Evolutionary conservation across 2,329 filamentous ascomycete species (phyloP), one percentile per base, ranked within the genome.

Genomic region (Colletotrichum sp.): DNA sequence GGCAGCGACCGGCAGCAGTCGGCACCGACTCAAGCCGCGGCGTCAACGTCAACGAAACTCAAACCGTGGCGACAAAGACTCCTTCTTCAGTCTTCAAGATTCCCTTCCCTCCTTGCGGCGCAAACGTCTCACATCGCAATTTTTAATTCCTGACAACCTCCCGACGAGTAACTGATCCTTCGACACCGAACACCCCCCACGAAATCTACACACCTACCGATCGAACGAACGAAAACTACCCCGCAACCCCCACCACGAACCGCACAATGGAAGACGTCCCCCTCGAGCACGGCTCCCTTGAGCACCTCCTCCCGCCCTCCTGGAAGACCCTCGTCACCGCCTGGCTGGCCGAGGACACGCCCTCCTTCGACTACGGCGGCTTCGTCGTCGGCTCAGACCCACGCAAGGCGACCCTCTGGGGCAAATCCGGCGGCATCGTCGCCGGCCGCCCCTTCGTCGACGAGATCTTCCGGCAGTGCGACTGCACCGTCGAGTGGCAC

Each of bases 271-370:
- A 75, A 67, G 71, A 76, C 71, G 71, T 76, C 36, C 75, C 75
- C 26, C 75, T 76, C 67, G 75, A 76, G 10, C 85, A 87, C 78
- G 89, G 88, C 84, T 82, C 83, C 66, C 86, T 89, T 69, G 87
- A 87, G 81, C 92, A 98, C 84, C 92, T 99, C 78, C 92, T 99
- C 59, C 96, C 96, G 0, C 91, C 93, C 26, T 94, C 93, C 78
- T 98, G 95, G 92, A 98, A 96, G 84, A 90, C 93, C 66, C 91
- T 93, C 79, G 92, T 98, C 78, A 91, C 93, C 28, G 87, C 91
- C 81, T 99, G 97, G 97, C 93, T 98, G 16, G 95, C 96, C 81
- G 97, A 99, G 87, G 97, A 99, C 87, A 98, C 96, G 5, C 97
- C 97, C 6, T 97, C 95, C 69, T 96, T 98, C 86, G 97, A 99